Evolutionary conservation across 495 filamentous ascomycete genomes (phyloP), one percentile per base, ranked within the genome.

Genomic region (Cairneyella variabilis): DNA sequence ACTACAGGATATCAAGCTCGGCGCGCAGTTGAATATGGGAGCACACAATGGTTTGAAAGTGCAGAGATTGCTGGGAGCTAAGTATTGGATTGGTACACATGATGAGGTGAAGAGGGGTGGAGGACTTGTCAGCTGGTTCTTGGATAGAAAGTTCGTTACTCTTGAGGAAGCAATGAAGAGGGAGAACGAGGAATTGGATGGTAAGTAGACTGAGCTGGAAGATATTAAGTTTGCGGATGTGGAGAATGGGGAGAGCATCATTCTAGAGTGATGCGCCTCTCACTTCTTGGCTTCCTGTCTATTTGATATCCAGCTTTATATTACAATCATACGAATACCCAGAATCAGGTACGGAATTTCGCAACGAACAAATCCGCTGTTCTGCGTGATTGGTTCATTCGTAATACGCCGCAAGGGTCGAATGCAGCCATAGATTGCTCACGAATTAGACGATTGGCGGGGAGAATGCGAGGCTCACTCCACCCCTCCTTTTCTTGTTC

Each of bases 41-140:
- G 78, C 70, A 3, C 68, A 73, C 49, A 81, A 81, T 58, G 79
- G 74, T 0, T 56, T 82, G 11, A 63, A 70, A 51, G 72, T 72
- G 2, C 75, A 75, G 54, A 64, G 70, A 37, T 59, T 71, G 21
- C 64, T 73, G 37, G 61, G 64, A 3, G 74, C 76, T 6, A 74
- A 70, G 48, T 83, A 82, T 56, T 82, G 79, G 79, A 57, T 82
- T 17, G 70, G 67, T 3, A 83, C 79, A 18, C 79, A 83, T 62
- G 78, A 83, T 61, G 79, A 82, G 59, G 58, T 76, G 11, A 82
- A 82, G 60, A 70, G 57, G 40, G 79, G 73, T 16, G 66, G 66
- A 9, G 79, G 79, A 10, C 26, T 82, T 9, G 66, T 82, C 9
- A 64, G 64, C 30, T 72, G 66, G 61, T 73, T 80, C 47, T 55